Evolutionary conservation across 2,329 filamentous ascomycete species (phyloP).

Genomic region (Rachicladosporium sp.): DNA sequence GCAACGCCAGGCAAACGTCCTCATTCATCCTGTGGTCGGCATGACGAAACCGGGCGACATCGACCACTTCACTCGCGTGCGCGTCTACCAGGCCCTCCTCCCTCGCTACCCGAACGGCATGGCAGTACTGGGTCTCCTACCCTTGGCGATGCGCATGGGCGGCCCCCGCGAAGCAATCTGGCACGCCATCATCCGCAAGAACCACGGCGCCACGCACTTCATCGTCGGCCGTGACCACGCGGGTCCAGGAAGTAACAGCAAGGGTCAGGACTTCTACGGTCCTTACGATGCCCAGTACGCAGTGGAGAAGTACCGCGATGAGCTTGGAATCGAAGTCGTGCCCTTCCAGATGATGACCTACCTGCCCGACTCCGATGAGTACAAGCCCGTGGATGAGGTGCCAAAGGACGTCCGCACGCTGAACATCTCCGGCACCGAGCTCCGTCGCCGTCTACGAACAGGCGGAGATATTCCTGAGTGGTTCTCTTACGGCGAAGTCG

Average conservation of each 20-base stretch:
- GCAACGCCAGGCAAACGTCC: constrained; percentile 90
- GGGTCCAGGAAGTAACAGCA: constrained; percentile 94
- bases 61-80: constrained; percentile 98
- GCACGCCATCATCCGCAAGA: constrained; percentile 99
- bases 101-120: constrained; percentile 98
- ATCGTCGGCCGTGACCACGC: constrained; percentile 98
- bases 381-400: constrained; percentile 85
- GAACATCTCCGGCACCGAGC: constrained; percentile 53
- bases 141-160: constrained; percentile 97
- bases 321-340: constrained; percentile 97
- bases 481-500: constrained; percentile 99
- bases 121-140: constrained; percentile 89
- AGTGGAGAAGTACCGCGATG: constrained; percentile 89
- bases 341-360: constrained; percentile 99
- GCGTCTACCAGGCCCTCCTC: constrained; percentile 93
- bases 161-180: constrained; percentile 96
- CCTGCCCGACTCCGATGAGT: constrained; percentile 93
- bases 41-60: constrained; percentile 99
- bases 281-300: constrained; percentile 95
- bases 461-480: constrained; percentile 94
- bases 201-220: constrained; percentile 97
- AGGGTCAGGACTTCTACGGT: constrained; percentile 93
- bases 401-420: constrained; percentile 65
- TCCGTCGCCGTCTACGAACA: constrained; percentile 78
- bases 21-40: constrained; percentile 97